Evolutionary conservation across 2,329 filamentous ascomycete species (phyloP), one percentile per base, ranked within the genome.

Genomic region (Fusarium luffae): DNA sequence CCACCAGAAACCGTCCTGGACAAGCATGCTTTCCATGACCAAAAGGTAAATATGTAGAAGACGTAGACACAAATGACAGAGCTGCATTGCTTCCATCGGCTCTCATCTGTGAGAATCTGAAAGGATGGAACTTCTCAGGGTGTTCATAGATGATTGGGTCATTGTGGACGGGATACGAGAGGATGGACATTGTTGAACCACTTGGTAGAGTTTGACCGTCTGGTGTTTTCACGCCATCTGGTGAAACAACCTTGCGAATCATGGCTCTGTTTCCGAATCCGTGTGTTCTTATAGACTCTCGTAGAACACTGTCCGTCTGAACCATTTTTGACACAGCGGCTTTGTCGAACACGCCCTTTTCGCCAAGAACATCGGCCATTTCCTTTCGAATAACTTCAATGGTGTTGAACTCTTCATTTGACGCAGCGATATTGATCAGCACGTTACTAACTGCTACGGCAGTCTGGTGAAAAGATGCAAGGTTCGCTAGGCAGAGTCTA

Each of bases 251-350:
- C 47, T 73, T 74, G 8, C 78, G 79, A 52, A 76, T 72, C 19
- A 74, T 67, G 3, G 74, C 65, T 47, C 77, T 76, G 3, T 70
- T 70, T 8, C 74, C 74, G 23, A 79, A 77, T 0, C 78, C 73
- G 21, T 82, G 63, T 1, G 79, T 62, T 6, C 83, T 77, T 54
- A 84, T 73, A 0, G 82, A 83, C 65, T 85, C 83, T 19, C 83
- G 79, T 3, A 79, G 72, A 1, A 80, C 75, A 41, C 82, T 84
- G 61, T 85, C 83, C 6, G 79, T 74, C 3, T 72, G 73, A 0
- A 75, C 71, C 78, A 85, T 79, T 10, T 77, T 76, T 57, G 16
- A 83, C 66, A 18, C 75, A 67, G 25, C 71, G 57, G 32, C 49
- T 81, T 83, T 21, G 77, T 81, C 83, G 81, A 85, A 46, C 1